phyloP scores from a whole-genome alignment of 768 basidiomycete species.

The Austroboletus festivus region DNA sequence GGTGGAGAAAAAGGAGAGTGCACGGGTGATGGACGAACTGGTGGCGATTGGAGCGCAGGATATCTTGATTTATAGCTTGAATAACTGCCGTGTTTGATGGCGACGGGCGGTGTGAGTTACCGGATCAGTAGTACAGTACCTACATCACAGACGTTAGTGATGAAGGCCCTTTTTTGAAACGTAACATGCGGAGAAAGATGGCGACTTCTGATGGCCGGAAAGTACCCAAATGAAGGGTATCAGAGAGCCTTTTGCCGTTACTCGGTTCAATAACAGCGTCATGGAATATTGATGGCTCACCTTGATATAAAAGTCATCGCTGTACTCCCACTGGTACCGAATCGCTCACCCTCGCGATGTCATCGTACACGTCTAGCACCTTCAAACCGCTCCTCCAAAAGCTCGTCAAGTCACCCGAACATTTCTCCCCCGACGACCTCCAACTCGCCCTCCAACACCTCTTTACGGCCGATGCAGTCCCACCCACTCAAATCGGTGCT shows the following conservation, averaged over 20 bases:
- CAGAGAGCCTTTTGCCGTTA: too few species aligned
- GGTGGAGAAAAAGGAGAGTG: conserved; percentile 81
- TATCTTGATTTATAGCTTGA: conserved; percentile 81
- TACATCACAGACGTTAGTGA: too few species aligned
- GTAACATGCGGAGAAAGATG: too few species aligned
- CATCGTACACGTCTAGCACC: conserved; percentile 38
- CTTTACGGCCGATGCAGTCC: conserved; percentile 59
- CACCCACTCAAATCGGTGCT: conserved; percentile 78
- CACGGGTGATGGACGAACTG: conserved; percentile 86
- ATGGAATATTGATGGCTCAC: too few species aligned
- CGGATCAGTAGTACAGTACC: too few species aligned
- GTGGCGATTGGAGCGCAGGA: conserved; percentile 85
- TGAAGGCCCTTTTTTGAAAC: too few species aligned
- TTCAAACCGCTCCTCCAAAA: conserved; percentile 80
- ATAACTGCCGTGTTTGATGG: conserved; percentile 91
- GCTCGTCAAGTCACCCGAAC: conserved; percentile 76
- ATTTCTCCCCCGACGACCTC: conserved; percentile 77
- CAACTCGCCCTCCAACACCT: conserved; percentile 70
- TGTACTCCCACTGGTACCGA: too few species aligned
- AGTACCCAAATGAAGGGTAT: too few species aligned
- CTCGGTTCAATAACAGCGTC: too few species aligned
- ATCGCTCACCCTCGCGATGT: conserved; percentile 13
- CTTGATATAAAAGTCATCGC: too few species aligned
- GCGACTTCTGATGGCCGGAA: too few species aligned
- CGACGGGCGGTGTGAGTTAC: too few species aligned